Conservation (phyloP, 2,329 filamentous ascomycete species). For the Arachnopeziza araneosa region DNA sequence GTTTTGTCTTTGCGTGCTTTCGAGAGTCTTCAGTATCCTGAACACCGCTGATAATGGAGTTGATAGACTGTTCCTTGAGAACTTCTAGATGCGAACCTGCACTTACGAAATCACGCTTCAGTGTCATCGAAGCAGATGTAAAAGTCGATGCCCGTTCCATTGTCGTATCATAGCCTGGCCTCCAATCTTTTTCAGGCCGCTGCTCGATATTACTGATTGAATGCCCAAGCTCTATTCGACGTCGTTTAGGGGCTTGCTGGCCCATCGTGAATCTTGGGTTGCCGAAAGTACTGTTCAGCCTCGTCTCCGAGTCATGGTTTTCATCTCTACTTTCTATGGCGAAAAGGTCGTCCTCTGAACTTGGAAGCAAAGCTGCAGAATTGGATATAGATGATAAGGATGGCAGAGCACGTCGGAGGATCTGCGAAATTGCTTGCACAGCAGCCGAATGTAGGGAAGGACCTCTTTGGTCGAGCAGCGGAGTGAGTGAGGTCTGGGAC, state of each 20-base stretch:
- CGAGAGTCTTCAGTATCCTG: constrained; percentile 2
- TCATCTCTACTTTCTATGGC: constrained; percentile 55
- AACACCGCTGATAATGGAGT: constrained; percentile 15
- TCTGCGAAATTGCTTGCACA: constrained; percentile 63
- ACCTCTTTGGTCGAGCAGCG: constrained; percentile 54
- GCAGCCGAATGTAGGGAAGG: constrained; percentile 61
- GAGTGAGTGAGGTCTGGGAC: constrained; percentile 45
- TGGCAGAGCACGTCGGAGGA: constrained; percentile 57
- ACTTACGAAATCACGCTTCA: constrained; percentile 24
- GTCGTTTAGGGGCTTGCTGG: constrained; percentile 21
- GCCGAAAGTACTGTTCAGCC: constrained; percentile 32
- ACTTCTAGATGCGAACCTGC: constrained; percentile 27
- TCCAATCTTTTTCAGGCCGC: constrained; percentile 17
- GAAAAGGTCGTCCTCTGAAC: constrained; percentile 61
- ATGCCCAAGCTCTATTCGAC: constrained; percentile 22
- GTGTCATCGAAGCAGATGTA: constrained; percentile 42
- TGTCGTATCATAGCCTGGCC: constrained; percentile 47
- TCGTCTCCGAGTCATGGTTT: constrained; percentile 28
- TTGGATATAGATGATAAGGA: constrained; percentile 42
- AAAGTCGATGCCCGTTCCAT: constrained; percentile 59
- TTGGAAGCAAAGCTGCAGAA: constrained; percentile 47
- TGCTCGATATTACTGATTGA: constrained; percentile 13
- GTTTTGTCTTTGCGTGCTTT: constrained; percentile 1
- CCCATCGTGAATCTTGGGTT: constrained; percentile 20
- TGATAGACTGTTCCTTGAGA: constrained; percentile 26